Percentiles rank a stretch among this genome's conserved stretches.
These are phyloP conservation scores for Solanum okadae DNA, from an alignment of 257 asterid species.

Conservation along the genomic window DNA sequence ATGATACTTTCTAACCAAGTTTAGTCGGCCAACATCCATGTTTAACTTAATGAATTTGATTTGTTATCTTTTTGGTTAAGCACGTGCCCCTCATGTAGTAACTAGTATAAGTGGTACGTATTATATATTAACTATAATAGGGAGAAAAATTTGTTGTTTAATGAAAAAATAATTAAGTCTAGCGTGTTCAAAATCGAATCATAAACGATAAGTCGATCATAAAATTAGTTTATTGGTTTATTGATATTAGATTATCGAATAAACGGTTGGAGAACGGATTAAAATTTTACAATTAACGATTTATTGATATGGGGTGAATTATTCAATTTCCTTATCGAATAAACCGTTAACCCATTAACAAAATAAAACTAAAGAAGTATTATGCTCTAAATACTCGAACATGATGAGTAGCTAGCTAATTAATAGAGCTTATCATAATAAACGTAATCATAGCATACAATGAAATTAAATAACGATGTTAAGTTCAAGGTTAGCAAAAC, in stretches of 20 bases:
- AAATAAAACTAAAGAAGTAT: neutral
- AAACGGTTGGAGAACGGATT: fast-evolving
- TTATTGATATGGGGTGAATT: fast-evolving
- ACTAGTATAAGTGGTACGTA: neutral
- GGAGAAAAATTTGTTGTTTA: neutral
- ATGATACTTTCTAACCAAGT: neutral
- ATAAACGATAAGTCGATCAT: too few relatives aligned
- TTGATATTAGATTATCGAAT: too few relatives aligned
- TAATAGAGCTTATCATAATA: neutral
- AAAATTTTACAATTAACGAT: too few relatives aligned
- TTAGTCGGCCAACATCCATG: neutral
- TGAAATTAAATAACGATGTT: neutral
- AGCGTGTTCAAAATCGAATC: too few relatives aligned
- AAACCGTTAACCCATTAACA: neutral
- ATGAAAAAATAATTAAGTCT: too few relatives aligned
- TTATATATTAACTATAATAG: too few relatives aligned
- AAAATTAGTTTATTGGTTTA: too few relatives aligned
- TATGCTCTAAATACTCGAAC: neutral
- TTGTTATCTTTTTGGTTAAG: neutral
- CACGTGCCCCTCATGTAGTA: neutral
- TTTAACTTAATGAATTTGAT: neutral
- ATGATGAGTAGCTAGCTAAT: neutral
- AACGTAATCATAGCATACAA: neutral
- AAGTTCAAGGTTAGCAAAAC: neutral
- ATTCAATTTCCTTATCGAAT: fast-evolving